Evolutionary conservation across 306 rosid species (phyloP).

Genomic region (Acacia acuminata): DNA sequence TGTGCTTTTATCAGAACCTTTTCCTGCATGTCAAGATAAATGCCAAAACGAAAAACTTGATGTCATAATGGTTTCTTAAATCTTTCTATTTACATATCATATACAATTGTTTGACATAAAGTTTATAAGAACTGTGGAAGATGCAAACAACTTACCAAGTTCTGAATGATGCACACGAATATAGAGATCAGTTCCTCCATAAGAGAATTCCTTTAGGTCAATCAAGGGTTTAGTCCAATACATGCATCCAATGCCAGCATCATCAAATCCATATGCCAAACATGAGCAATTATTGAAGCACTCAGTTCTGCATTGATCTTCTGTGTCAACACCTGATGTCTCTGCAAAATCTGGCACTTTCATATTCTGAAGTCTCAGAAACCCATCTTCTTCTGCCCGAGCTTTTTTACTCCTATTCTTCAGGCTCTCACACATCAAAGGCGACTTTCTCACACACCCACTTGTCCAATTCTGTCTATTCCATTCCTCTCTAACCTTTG

Average conservation of each 20-base stretch:
- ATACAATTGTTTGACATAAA: background rate
- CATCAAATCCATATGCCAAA: slow-evolving; percentile 40
- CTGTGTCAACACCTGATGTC: slow-evolving; percentile 20
- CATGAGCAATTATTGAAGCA: slow-evolving; percentile 48
- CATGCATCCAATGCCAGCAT: slow-evolving; percentile 45
- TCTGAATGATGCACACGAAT: slow-evolving; percentile 42
- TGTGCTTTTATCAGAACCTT: background rate
- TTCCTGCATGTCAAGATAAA: background rate
- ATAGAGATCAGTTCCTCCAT: slow-evolving; percentile 40
- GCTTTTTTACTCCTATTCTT: slow-evolving; percentile 21
- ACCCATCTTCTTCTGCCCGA: slow-evolving; percentile 31
- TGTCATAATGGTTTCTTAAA: background rate
- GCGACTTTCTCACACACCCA: slow-evolving; percentile 49
- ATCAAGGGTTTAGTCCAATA: slow-evolving; percentile 31
- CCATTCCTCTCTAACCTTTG: slow-evolving; percentile 43
- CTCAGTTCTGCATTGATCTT: slow-evolving; percentile 17
- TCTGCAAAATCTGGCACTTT: slow-evolving; percentile 44
- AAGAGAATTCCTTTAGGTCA: slow-evolving; percentile 36
- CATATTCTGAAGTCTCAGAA: slow-evolving; percentile 32
- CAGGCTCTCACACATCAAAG: slow-evolving; percentile 26
- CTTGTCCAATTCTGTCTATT: slow-evolving; percentile 36
- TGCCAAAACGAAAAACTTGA: background rate
- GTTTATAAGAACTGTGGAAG: background rate
- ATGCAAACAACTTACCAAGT: slow-evolving; percentile 33
- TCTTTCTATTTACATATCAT: background rate